These are phyloP conservation scores for Wallacemonas rigidus DNA, from an alignment of 208 protist species.

Conservation along the genomic window DNA sequence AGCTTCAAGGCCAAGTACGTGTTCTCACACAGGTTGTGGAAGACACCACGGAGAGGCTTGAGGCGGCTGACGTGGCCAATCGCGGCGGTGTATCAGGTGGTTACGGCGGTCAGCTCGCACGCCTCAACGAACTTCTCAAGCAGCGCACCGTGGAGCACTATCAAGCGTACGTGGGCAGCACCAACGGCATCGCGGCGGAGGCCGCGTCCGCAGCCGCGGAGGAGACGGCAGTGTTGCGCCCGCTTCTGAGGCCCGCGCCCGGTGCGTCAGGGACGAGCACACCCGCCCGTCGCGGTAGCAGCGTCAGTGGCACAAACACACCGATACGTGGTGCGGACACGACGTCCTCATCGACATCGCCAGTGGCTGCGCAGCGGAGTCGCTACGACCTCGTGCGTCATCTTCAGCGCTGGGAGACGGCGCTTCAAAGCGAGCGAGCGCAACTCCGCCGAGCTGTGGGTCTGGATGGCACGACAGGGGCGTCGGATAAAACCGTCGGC, in stretches of 20 bases:
- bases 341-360: conserved; percentile 3
- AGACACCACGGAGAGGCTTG: conserved; percentile 32
- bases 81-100: background rate
- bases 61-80: conserved; percentile 22
- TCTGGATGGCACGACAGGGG: conserved; percentile 12
- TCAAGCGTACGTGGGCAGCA: conserved; percentile 26
- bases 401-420: conserved; percentile 48
- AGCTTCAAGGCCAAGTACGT: conserved; percentile 37
- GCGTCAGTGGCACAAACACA: background rate
- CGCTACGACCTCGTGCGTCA: conserved; percentile 56
- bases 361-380: conserved; percentile 23
- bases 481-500: background rate
- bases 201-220: conserved; percentile 22
- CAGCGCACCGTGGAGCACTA: conserved; percentile 45
- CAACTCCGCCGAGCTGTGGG: conserved; percentile 28
- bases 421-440: conserved; percentile 32
- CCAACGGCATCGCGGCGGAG: conserved; percentile 13
- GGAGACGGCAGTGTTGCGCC: conserved; percentile 25
- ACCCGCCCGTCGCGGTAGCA: conserved; percentile 20
- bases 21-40: conserved; percentile 36
- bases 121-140: conserved; percentile 38
- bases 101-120: conserved; percentile 29
- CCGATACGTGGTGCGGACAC: background rate
- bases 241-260: conserved; percentile 23
- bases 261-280: conserved; percentile 8